Evolutionary conservation across 768 basidiomycete genomes (phyloP).

Genomic region (Phanerochaete carnosa): DNA sequence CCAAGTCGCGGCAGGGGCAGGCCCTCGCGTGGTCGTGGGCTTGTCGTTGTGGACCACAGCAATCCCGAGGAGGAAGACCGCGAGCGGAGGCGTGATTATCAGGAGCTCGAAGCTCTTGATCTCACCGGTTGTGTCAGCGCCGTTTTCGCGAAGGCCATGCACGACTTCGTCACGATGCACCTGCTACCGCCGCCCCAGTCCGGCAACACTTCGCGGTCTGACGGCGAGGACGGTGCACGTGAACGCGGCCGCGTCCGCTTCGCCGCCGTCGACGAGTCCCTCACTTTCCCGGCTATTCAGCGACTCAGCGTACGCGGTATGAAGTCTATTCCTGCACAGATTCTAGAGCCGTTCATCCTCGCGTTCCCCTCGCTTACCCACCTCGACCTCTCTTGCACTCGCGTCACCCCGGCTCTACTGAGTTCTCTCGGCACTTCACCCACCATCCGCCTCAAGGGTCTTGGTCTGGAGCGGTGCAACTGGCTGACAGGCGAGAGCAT

Average conservation of each 20-base stretch:
- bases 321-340: slow-evolving; percentile 68
- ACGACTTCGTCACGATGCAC: slow-evolving; percentile 75
- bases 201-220: slow-evolving; percentile 43
- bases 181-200: slow-evolving; percentile 40
- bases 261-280: slow-evolving; percentile 42
- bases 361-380: slow-evolving; percentile 86
- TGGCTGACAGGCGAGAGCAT: slow-evolving; percentile 80
- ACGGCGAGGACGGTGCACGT: slow-evolving; percentile 27
- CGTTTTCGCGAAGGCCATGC: slow-evolving; percentile 83
- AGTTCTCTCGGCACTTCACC: slow-evolving; percentile 56
- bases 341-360: slow-evolving; percentile 69
- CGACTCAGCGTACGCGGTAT: slow-evolving; percentile 82
- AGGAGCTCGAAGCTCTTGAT: slow-evolving; percentile 84
- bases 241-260: slow-evolving; percentile 33
- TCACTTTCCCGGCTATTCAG: slow-evolving; percentile 64
- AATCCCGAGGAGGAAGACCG: slow-evolving; percentile 76
- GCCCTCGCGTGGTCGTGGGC: slow-evolving; percentile 60
- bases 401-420: slow-evolving; percentile 73
- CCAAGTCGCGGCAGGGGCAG: slow-evolving; percentile 68
- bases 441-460: slow-evolving; percentile 67
- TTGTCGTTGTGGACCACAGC: slow-evolving; percentile 41
- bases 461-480: slow-evolving; percentile 84
- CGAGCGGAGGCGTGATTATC: slow-evolving; percentile 69
- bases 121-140: slow-evolving; percentile 93
- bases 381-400: slow-evolving; percentile 90